Base-by-base conservation (phyloP, 441 rosid genomes). In the Daphne laureola region DNA sequence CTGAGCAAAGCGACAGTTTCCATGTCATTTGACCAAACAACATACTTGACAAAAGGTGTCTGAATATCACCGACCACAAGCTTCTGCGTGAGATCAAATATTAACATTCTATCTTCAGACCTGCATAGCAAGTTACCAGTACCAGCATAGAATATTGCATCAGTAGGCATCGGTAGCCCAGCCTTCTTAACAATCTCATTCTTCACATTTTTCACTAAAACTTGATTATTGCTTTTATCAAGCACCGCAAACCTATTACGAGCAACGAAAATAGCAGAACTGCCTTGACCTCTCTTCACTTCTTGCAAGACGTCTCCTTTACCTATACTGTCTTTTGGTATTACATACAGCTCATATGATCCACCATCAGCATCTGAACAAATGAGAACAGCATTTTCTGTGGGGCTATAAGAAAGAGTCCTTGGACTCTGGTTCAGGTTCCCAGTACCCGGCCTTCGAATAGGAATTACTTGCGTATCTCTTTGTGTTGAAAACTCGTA, bases 1-100 rank as follows among this genome's bases (percentile, higher is more conserved):
- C 96, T 86, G 59, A 89, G 97, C 67, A 89, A 71, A 38, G 96
- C 95, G 62, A 83, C 85, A 66, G 62, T 83, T 74, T 83, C 96
- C 95, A 80, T 86, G 69, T 83, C 96, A 59, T 60, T 77, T 12
- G 96, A 89, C 96, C 96, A 89, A 47, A 83, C 76, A 57, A 86
- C 78, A 15, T 83, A 86, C 67, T 78, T 77, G 49, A 86, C 77
- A 64, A 78, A 83, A 25, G 95, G 87, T 4, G 87, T 74, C 61
- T 80, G 95, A 47, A 89, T 80, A 43, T 86, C 95, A 51, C 95
- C 92, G 26, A 89, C 75, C 62, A 89, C 83, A 67, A 83, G 67
- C 60, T 84, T 78, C 74, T 80, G 91, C 73, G 82, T 90, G 55
- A 81, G 87, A 73, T 88, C 95, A 77, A 83, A 88, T 17, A 81